These are phyloP conservation scores for Termitomyces sp. DNA, from an alignment of 768 basidiomycete genomes.

Conservation along the genomic window DNA sequence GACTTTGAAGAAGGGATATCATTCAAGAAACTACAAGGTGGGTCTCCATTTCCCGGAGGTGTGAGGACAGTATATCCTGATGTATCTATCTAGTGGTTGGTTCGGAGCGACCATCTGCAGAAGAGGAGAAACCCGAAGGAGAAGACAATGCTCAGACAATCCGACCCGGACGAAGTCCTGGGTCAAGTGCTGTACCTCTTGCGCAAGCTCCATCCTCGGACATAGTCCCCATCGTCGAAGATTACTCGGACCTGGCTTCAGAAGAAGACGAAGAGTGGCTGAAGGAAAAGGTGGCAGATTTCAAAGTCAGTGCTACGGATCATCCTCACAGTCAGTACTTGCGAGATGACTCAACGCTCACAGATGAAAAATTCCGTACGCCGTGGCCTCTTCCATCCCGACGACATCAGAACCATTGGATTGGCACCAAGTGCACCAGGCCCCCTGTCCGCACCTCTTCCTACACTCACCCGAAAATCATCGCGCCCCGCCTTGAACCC, in stretches of 20 bases:
- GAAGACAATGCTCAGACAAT: conserved; percentile 84
- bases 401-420: conserved; percentile 79
- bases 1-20: conserved; percentile 96
- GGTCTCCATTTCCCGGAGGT: neutral
- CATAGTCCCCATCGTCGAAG: conserved; percentile 73
- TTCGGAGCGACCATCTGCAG: conserved; percentile 52
- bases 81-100: conserved; percentile 30
- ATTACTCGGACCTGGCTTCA: conserved; percentile 84
- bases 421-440: conserved; percentile 47
- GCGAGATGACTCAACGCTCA: neutral
- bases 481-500: conserved; percentile 52
- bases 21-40: conserved; percentile 74
- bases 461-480: conserved; percentile 43
- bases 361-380: conserved; percentile 67
- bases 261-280: conserved; percentile 69
- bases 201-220: conserved; percentile 57
- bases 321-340: neutral
- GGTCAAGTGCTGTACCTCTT: conserved; percentile 43
- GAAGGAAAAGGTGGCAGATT: conserved; percentile 76
- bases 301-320: conserved; percentile 50
- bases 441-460: conserved; percentile 66
- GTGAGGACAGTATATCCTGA: neutral
- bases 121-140: conserved; percentile 48
- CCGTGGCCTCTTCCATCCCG: conserved; percentile 82
- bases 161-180: conserved; percentile 69